phyloP scores from a whole-genome alignment of 1,139 yeast species.

The Pneumocystis carinii region DNA sequence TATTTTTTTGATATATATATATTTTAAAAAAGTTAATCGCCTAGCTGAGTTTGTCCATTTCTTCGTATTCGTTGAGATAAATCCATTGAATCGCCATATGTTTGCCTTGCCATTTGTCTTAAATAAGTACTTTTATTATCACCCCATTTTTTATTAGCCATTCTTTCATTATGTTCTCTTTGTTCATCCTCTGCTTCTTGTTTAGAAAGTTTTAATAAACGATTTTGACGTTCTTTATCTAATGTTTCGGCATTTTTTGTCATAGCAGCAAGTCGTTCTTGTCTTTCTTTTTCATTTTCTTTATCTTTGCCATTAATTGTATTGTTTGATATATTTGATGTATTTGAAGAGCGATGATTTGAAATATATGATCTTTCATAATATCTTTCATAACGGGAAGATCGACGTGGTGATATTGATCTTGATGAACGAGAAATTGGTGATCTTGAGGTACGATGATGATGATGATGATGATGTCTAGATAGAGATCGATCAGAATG shows the following conservation, averaged over 20 bases:
- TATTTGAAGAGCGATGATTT: no score
- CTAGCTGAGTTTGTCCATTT: neutral
- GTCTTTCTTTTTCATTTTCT: conserved; percentile 1
- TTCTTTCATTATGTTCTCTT: conserved; percentile 3
- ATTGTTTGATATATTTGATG: neutral
- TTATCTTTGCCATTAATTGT: neutral
- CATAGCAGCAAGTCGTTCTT: conserved; percentile 7
- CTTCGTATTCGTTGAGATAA: conserved; percentile 9
- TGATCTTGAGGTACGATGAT: neutral
- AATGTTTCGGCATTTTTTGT: conserved; percentile 4
- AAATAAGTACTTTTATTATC: neutral
- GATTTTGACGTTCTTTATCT: conserved; percentile 2
- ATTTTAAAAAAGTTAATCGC: neutral
- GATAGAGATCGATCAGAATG: neutral
- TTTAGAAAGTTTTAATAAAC: neutral
- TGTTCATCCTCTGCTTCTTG: neutral
- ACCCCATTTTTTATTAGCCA: neutral
- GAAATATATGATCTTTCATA: neutral
- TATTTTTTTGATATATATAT: no score
- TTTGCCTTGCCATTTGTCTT: neutral
- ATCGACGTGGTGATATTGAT: neutral
- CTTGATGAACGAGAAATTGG: neutral
- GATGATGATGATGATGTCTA: neutral
- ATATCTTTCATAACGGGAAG: neutral
- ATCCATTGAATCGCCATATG: neutral